Base-by-base conservation (phyloP, 1,284 basidiomycete genomes). In the Ceratobasidium sp. region DNA sequence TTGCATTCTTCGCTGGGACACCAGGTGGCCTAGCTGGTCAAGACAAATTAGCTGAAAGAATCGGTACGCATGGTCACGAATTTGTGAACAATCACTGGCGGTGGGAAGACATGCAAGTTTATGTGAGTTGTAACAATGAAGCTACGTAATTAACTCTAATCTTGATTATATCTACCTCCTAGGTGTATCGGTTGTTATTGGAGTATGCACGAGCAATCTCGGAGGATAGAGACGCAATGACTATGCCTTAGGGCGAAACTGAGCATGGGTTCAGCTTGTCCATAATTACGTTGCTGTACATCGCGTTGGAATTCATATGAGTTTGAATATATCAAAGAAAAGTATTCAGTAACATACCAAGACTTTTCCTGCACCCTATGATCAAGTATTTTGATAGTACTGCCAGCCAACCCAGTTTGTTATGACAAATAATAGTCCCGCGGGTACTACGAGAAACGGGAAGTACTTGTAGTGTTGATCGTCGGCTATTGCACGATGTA, bases 321-420 rank as follows among this genome's bases (percentile, higher is more conserved):
- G n/a, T n/a, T n/a, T n/a, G n/a, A n/a, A n/a, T n/a, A n/a, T n/a
- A n/a, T n/a, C n/a, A n/a, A n/a, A n/a, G n/a, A n/a, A n/a, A n/a
- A n/a, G n/a, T n/a, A n/a, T n/a, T n/a, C n/a, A n/a, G n/a, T n/a
- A n/a, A n/a, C n/a, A n/a, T n/a, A n/a, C n/a, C n/a, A n/a, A n/a
- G n/a, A n/a, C 12, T 13, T 15, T 50, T 15, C 20, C 2, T 50
- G 48, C 12, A 20, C 12, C 48, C 48, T 15, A 13, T 15, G 13
- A 61, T 88, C 83, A 93, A 9, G 95, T 94, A 84, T 95, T 96
- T 62, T 93, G 91, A 84, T 95, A 97, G 84, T 95, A 97, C 84
- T 96, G 94, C 95, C 96, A 97, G 62, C 96, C 95, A 52, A 96
- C 94, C 96, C 96, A 98, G 82, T 98, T 98, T 57, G 96, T 94